These are phyloP conservation scores for Candida verbasci DNA, from an alignment of 805 yeast species.

Conservation along the genomic window DNA sequence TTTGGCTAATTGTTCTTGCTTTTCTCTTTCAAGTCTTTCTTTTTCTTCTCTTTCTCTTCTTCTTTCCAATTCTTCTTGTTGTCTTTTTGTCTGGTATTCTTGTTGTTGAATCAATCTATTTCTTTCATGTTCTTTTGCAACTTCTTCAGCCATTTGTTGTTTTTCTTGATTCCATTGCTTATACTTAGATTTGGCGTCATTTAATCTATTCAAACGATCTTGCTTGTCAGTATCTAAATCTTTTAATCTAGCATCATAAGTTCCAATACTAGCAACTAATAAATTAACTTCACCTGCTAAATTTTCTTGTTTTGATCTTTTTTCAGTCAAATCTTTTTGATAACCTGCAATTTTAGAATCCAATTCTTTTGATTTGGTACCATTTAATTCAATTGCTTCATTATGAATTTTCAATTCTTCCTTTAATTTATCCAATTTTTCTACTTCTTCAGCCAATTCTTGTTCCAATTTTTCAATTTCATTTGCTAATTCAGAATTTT, in stretches of 20 bases:
- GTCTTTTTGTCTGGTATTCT: constrained; percentile 27
- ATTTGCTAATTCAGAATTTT: constrained; percentile 32
- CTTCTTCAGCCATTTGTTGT: constrained; percentile 36
- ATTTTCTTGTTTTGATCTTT: constrained; percentile 32
- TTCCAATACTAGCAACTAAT: constrained; percentile 38
- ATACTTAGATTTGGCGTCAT: constrained; percentile 38
- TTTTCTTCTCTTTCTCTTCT: constrained; percentile 30
- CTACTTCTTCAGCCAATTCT: constrained; percentile 36
- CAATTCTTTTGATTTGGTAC: constrained; percentile 37
- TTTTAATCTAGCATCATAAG: constrained; percentile 41
- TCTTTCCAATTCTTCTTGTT: constrained; percentile 30
- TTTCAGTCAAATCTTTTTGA: constrained; percentile 32
- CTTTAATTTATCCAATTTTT: constrained; percentile 28
- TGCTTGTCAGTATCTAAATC: constrained; percentile 36
- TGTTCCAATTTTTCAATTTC: constrained; percentile 41
- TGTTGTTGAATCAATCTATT: constrained; percentile 41
- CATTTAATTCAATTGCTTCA: constrained; percentile 22
- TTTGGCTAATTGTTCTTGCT: constrained; percentile 16
- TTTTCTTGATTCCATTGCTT: constrained; percentile 44
- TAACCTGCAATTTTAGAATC: constrained; percentile 32
- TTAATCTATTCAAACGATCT: constrained; percentile 29
- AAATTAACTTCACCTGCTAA: constrained; percentile 42
- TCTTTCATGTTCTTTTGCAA: constrained; percentile 31
- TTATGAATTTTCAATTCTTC: constrained; percentile 26
- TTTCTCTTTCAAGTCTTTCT: constrained; percentile 26